Base-by-base conservation (phyloP, 1,139 yeast genomes). In the Hemisphaericaspora xylofermentans region DNA sequence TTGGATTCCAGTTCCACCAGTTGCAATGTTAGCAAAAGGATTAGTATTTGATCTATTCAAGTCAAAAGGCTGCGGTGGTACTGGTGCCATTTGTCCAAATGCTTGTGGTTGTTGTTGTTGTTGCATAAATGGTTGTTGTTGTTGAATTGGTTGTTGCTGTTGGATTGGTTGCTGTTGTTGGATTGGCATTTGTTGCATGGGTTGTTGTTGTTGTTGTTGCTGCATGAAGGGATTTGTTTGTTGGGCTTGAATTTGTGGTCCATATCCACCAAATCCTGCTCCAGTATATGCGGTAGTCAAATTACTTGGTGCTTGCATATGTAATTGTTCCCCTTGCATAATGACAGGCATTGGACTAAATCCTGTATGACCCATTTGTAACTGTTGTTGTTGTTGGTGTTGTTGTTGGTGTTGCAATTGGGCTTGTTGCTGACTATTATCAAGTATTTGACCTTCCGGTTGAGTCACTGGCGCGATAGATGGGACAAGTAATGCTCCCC, bases 181-280 rank as follows among this genome's bases (percentile, higher is more conserved):
- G 33, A 58, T 43, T 46, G 58, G 57, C 36, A 43, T 49, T 28
- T 40, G 45, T 27, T 41, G 45, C 25, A 37, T 51, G 22, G 43
- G 55, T 34, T 45, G 54, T 21, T 21, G 24, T 24, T 24, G 27
- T 24, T 24, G 27, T 24, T 49, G 50, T 8, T 24, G 41, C 39
- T 54, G 62, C 31, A 54, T 33, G 41, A 62, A 62, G 14, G 68
- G 68, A 43, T 63, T 64, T 3, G 52, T 50, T 15, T 61, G 64
- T 31, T 57, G 54, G 24, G 53, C 57, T 39, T 54, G 56, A 51
- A 51, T 43, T 56, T 55, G 53, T 16, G 52, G 34, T 39, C 61
- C 67, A 52, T 74, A 74, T 4, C 81, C 81, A 14, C 83, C 82
- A 59, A 77, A 78, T 0, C 84, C 84, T 33, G 71, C 70, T 9